Percentiles rank a stretch among this genome's conserved stretches.
Evolutionary conservation across 352 stramenopile genomes (phyloP).

Genomic region (Phytopythium mirpurense): DNA sequence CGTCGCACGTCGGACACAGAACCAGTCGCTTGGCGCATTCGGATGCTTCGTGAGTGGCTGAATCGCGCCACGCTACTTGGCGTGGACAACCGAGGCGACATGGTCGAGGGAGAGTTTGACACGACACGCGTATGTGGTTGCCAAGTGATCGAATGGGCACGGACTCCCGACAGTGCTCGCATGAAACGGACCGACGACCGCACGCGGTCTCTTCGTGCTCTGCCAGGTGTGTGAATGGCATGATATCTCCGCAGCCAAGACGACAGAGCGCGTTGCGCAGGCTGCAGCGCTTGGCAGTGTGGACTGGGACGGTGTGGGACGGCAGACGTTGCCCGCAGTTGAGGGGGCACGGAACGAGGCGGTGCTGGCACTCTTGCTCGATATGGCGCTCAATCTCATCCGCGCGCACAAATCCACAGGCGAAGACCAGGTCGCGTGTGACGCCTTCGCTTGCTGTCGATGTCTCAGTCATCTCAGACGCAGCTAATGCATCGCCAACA

Average conservation of each 20-base stretch:
- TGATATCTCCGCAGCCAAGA: slow-evolving; percentile 49
- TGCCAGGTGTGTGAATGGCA: slow-evolving; percentile 32
- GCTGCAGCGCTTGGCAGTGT: slow-evolving; percentile 57
- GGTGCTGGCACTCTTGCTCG: slow-evolving; percentile 32
- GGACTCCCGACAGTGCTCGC: slow-evolving; percentile 40
- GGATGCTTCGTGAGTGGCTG: slow-evolving; percentile 26
- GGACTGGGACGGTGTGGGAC: slow-evolving; percentile 21
- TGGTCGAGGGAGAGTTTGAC: slow-evolving; percentile 26
- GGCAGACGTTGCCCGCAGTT: slow-evolving; percentile 56
- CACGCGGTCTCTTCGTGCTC: slow-evolving; percentile 57
- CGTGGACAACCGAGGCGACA: slow-evolving; percentile 45
- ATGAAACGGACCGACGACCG: slow-evolving; percentile 34
- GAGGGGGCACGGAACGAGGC: slow-evolving; percentile 54
- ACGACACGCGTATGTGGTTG: slow-evolving; percentile 31
- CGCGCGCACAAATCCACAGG: slow-evolving; percentile 20
- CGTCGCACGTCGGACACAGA: slow-evolving; percentile 38
- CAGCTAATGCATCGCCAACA: not conserved
- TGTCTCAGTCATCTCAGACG: not conserved
- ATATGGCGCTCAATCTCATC: slow-evolving; percentile 17
- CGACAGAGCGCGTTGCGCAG: slow-evolving; percentile 50
- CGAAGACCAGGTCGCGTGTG: slow-evolving; percentile 15
- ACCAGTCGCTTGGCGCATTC: slow-evolving; percentile 64
- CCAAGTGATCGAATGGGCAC: slow-evolving; percentile 23
- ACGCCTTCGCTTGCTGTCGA: not conserved
- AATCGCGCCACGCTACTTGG: slow-evolving; percentile 21